A percentile compares a stretch with the other conserved stretches of the same genome.
These are phyloP conservation scores for Penicillium polonicum DNA, from an alignment of 2,329 filamentous ascomycete genomes.

Conservation along the genomic window DNA sequence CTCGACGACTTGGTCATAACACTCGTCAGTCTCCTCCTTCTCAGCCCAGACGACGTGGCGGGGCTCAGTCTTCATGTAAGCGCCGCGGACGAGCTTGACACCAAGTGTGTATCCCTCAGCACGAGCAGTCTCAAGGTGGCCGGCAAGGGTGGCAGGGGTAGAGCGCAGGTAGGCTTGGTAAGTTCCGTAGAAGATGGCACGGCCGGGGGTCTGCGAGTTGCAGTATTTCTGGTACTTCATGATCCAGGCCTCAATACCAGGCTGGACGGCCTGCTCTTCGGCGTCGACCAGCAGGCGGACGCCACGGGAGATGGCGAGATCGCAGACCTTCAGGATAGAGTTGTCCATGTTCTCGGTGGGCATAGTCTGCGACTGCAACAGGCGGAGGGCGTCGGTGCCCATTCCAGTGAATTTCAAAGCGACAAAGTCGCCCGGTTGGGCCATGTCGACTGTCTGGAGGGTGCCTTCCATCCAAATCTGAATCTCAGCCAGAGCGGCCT, in stretches of 20 bases:
- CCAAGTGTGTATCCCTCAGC: conserved; percentile 51
- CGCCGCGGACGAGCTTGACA: conserved; percentile 55
- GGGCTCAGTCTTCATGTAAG: conserved; percentile 53
- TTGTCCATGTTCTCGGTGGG: conserved; percentile 44
- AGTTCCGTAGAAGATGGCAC: conserved; percentile 55
- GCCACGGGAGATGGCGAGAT: conserved; percentile 43
- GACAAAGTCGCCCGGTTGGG: conserved; percentile 52
- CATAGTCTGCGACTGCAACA: conserved; percentile 39
- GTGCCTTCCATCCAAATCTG: conserved; percentile 54
- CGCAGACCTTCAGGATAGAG: conserved; percentile 47
- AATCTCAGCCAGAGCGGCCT: conserved; percentile 35
- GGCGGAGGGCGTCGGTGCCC: conserved; percentile 44
- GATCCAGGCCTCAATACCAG: conserved; percentile 53
- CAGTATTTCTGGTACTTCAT: conserved; percentile 54
- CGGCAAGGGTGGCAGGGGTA: conserved; percentile 46
- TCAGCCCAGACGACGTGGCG: conserved; percentile 47
- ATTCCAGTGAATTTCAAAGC: conserved; percentile 55
- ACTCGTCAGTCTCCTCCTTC: conserved; percentile 49
- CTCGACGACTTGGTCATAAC: conserved; percentile 58
- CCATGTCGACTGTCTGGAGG: conserved; percentile 53
- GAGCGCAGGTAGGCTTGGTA: conserved; percentile 55
- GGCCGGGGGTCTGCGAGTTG: conserved; percentile 47
- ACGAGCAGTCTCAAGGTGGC: conserved; percentile 48
- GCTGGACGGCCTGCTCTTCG: conserved; percentile 54
- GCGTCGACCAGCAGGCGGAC: conserved; percentile 54